Base-by-base conservation (phyloP, 2,329 filamentous ascomycete species). In the Trichoderma sp. region DNA sequence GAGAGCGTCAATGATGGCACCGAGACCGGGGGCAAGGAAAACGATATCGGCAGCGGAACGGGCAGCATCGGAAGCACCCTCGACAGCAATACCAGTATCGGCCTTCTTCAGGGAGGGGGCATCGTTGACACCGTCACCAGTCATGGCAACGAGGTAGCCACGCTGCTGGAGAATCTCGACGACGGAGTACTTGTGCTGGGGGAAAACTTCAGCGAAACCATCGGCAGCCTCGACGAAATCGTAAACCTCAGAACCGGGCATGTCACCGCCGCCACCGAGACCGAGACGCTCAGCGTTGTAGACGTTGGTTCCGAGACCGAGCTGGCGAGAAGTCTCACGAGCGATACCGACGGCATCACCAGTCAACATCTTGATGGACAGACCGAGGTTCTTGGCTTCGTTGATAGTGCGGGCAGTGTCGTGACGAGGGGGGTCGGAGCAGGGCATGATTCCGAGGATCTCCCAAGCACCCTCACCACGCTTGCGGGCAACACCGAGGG, bases 301-400 rank as follows among this genome's bases (percentile, higher is more conserved):
- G 75, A 97, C 89, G 80, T 97, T 97, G 76, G 92, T 95, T 76
- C 93, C 93, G 69, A 97, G 90, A 84, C 93, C 92, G 72, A 97
- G 90, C 82, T 95, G 92, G 76, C 92, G 92, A 65, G 92, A 95
- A 73, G 92, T 96, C 82, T 97, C 93, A 83, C 92, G 90, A 74
- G 93, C 93, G 79, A 97, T 97, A 80, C 92, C 93, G 78, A 97
- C 93, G 73, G 93, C 92, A 78, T 97, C 93, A 86, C 93, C 93
- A 82, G 93, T 97, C 83, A 97, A 87, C 92, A 97, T 97, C 87
- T 97, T 97, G 82, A 97, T 93, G 73, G 91, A 93, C 70, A 97
- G 85, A 84, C 93, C 93, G 68, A 97, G 88, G 71, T 84, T 86
- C 86, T 95, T 94, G 76, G 93, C 93, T 81, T 97, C 93, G 79